These are phyloP conservation scores for Pholiota conissans DNA, from an alignment of 768 basidiomycete genomes.

Conservation along the genomic window DNA sequence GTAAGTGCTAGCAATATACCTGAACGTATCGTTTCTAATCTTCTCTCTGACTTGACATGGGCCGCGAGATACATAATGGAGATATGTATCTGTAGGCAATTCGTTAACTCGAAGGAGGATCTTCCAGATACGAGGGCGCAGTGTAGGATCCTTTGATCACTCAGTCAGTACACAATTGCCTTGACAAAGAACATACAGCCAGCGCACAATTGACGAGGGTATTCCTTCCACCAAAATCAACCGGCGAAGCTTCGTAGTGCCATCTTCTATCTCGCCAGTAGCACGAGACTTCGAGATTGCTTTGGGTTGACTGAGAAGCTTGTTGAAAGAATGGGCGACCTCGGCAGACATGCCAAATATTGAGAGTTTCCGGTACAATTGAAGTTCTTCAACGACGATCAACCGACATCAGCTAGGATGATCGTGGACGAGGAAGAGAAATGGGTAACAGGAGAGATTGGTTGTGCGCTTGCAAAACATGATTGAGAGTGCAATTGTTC, in stretches of 20 bases:
- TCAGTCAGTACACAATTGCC: neutral
- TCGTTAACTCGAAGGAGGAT: conserved; percentile 83
- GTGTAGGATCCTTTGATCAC: conserved; percentile 62
- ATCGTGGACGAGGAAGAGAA: neutral
- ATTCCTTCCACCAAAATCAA: conserved; percentile 91
- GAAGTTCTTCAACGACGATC: neutral
- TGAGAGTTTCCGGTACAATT: conserved; percentile 1
- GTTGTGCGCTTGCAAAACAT: neutral
- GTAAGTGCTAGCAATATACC: too few species aligned
- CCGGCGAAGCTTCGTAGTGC: conserved; percentile 80
- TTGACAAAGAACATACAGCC: neutral
- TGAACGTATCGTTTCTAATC: conserved; percentile 95
- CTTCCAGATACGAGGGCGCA: conserved; percentile 94
- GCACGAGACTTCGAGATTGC: conserved; percentile 62
- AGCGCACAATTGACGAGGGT: conserved; percentile 70
- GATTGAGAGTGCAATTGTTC: too few species aligned
- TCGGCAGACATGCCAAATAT: conserved; percentile 26
- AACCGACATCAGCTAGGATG: neutral
- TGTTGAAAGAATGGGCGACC: conserved; percentile 77
- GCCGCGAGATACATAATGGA: conserved; percentile 78
- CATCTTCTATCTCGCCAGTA: conserved; percentile 67
- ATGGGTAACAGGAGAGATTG: too few species aligned
- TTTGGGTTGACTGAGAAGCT: conserved; percentile 74
- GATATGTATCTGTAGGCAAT: conserved; percentile 71
- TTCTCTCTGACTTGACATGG: conserved; percentile 89